Conservation (phyloP, 768 basidiomycete genomes). For the Grammothele lineata region DNA sequence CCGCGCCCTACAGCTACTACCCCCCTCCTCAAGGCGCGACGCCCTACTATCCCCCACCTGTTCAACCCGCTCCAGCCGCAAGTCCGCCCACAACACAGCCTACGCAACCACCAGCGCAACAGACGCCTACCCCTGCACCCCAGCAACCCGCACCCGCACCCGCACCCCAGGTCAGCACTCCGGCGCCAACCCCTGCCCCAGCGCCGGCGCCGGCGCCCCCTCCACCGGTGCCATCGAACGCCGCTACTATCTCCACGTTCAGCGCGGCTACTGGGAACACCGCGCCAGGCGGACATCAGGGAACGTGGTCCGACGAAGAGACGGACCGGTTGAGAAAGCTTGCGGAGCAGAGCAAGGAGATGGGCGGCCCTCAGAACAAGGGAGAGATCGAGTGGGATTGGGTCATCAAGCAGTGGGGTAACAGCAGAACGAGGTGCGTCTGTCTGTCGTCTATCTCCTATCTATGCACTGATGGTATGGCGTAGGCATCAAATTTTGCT, state of each 20-base stretch:
- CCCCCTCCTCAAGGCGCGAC: constrained; percentile 35
- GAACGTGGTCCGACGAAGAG: constrained; percentile 79
- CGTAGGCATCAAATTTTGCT: constrained; percentile 77
- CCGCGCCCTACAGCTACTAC: constrained; percentile 61
- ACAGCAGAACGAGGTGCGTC: constrained; percentile 62
- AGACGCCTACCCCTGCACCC: constrained; percentile 10
- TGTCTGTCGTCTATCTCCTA: neutral
- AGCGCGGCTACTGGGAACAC: constrained; percentile 22
- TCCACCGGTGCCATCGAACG: constrained; percentile 12
- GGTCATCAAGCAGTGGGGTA: constrained; percentile 70
- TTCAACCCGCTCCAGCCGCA: constrained; percentile 13
- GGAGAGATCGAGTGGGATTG: constrained; percentile 80
- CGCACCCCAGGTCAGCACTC: neutral
- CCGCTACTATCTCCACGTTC: constrained; percentile 21
- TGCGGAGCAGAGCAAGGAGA: constrained; percentile 59
- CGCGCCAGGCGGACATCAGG: constrained; percentile 47
- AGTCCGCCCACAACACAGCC: constrained; percentile 9
- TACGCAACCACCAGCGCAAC: constrained; percentile 3
- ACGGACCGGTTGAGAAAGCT: constrained; percentile 62
- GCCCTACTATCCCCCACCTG: constrained; percentile 18
- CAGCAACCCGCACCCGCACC: constrained; percentile 1
- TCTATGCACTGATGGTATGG: neutral
- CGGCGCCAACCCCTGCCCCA: constrained; percentile 16
- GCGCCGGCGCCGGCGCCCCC: constrained; percentile 5
- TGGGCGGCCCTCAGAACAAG: constrained; percentile 32